phyloP scores from a whole-genome alignment of 2,329 filamentous ascomycete species.

The Boeremia exigua region DNA sequence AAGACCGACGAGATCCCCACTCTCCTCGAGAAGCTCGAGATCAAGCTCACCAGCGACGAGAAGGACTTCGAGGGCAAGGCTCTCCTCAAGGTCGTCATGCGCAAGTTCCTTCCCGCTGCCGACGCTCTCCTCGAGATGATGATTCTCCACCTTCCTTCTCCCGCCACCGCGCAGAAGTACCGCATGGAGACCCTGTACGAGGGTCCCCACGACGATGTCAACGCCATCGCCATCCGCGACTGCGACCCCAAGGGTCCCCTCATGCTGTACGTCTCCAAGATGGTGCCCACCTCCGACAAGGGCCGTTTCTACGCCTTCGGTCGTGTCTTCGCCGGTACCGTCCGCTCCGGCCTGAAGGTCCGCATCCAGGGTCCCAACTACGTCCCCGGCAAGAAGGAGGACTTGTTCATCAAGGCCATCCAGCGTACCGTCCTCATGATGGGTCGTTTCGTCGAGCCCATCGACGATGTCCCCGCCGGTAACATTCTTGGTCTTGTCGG shows the following conservation, averaged over 20 bases:
- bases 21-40: conserved; percentile 89
- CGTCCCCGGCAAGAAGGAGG: conserved; percentile 96
- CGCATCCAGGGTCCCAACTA: conserved; percentile 99
- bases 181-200: conserved; percentile 99
- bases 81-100: conserved; percentile 97
- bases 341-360: conserved; percentile 97
- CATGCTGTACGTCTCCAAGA: conserved; percentile 99
- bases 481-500: conserved; percentile 99
- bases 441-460: conserved; percentile 98
- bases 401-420: conserved; percentile 98
- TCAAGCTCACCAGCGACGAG: conserved; percentile 88
- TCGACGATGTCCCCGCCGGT: conserved; percentile 98
- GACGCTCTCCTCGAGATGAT: conserved; percentile 99
- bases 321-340: conserved; percentile 99
- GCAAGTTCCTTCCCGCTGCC: conserved; percentile 97
- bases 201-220: conserved; percentile 91
- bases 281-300: conserved; percentile 99
- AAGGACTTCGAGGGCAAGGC: conserved; percentile 95
- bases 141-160: conserved; percentile 98
- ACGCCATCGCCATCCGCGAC: conserved; percentile 95
- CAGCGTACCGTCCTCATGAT: conserved; percentile 99
- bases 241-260: conserved; percentile 97
- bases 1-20: conserved; percentile 89
- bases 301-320: conserved; percentile 99
- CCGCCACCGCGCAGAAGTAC: conserved; percentile 94